Evolutionary conservation across 2,329 filamentous ascomycete genomes (phyloP).

Genomic region (Ophiocordyceps robertsii): DNA sequence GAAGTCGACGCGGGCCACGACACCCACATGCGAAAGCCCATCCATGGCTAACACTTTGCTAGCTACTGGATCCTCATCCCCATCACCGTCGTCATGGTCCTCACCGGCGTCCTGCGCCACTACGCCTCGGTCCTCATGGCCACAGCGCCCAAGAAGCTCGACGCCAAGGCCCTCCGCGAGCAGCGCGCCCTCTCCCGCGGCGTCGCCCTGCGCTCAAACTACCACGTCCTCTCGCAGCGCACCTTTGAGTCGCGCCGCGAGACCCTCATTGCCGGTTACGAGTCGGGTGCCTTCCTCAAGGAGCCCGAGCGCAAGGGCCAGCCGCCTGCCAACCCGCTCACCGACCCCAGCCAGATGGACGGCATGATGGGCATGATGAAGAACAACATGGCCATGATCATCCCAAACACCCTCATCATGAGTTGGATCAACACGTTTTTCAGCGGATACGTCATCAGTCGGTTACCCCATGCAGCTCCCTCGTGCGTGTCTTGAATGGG

Average conservation of each 20-base stretch:
- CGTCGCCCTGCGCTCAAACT: conserved; percentile 72
- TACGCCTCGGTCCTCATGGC: conserved; percentile 91
- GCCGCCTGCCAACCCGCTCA: conserved; percentile 84
- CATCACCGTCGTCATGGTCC: conserved; percentile 94
- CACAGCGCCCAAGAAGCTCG: conserved; percentile 68
- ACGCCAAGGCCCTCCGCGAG: conserved; percentile 66
- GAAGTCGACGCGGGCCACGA: not conserved
- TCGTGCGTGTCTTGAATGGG: not conserved
- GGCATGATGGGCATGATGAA: conserved; percentile 99
- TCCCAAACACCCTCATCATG: conserved; percentile 98
- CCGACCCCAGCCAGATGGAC: conserved; percentile 92
- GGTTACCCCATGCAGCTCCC: conserved; percentile 3
- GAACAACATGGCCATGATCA: conserved; percentile 99
- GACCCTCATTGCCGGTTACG: conserved; percentile 66
- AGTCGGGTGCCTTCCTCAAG: conserved; percentile 79
- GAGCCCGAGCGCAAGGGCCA: conserved; percentile 77
- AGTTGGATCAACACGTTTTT: conserved; percentile 99
- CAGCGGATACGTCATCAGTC: conserved; percentile 93
- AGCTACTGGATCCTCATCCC: conserved; percentile 99
- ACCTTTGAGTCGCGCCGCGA: conserved; percentile 74
- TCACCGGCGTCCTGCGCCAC: conserved; percentile 91
- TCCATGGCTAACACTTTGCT: not conserved
- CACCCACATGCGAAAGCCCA: too few species aligned
- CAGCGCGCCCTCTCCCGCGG: conserved; percentile 75
- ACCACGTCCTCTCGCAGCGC: conserved; percentile 61